Base-by-base conservation (phyloP, 805 yeast genomes). In the Candida ulmi region DNA sequence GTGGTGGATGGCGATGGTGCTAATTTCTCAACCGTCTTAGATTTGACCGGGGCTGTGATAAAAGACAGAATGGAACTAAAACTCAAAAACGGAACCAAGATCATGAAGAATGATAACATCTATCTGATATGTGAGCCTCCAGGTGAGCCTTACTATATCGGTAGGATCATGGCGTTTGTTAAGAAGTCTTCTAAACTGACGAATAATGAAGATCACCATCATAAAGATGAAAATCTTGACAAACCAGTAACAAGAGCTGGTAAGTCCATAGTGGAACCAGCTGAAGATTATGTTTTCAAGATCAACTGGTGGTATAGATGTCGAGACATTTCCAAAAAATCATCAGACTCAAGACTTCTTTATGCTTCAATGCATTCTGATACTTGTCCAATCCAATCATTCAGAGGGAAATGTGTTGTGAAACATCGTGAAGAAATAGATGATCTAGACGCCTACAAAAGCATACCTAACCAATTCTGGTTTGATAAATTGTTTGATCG, bases 241-340 rank as follows among this genome's bases (percentile, higher is more conserved):
- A 13, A 54, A 57, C 11, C 35, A 5, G 8, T 32, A 37, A 42
- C 9, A 30, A 39, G 5, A 42, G 50, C 11, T 13, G 28, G 17
- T 31, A 43, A 17, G 30, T 44, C 43, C 11, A 50, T 48, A 3
- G 49, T 62, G 29, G 72, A 68, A 40, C 69, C 70, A 8, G 81
- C 83, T 3, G 70, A 69, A 23, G 69, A 70, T 37, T 83, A 68
- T 57, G 56, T 62, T 42, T 76, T 87, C 48, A 80, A 79, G 44
- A 80, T 91, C 47, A 90, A 90, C 61, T 90, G 97, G 97, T 83
- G 82, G 60, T 87, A 88, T 55, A 69, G 99, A 36, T 91, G 96
- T 1, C 64, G 90, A 42, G 97, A 88, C 55, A 82, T 90, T 28
- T 78, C 83, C 42, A 76, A 81, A 40, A 71, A 73, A 21, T 62